These are phyloP conservation scores for Diaporthe vexans DNA, from an alignment of 2,329 filamentous ascomycete genomes.

Conservation along the genomic window DNA sequence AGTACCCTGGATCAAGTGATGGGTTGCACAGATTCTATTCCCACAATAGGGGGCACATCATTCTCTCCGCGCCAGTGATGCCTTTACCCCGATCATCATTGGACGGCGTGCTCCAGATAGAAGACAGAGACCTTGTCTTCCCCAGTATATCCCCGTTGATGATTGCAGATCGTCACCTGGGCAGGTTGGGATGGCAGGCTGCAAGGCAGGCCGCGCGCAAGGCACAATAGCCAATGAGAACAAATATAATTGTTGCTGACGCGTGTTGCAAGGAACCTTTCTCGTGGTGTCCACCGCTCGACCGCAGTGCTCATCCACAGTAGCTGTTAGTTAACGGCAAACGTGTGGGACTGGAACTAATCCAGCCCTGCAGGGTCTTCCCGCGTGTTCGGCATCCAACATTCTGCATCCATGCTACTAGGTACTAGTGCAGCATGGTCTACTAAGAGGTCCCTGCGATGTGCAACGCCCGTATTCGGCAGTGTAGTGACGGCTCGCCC, in stretches of 20 bases:
- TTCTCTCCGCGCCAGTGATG: slow-evolving; percentile 2
- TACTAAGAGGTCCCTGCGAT: not conserved
- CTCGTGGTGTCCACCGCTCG: slow-evolving; percentile 7
- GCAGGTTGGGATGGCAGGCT: slow-evolving; percentile 20
- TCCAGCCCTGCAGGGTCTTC: not conserved
- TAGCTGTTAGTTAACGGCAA: not conserved
- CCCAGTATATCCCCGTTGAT: not conserved
- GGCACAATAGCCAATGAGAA: slow-evolving; percentile 12
- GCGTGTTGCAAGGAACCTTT: not conserved
- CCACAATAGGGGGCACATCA: slow-evolving; percentile 12
- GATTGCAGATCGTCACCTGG: slow-evolving; percentile 12
- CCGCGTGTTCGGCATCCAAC: slow-evolving; percentile 1
- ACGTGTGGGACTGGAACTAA: too few species aligned
- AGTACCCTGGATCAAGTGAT: not conserved
- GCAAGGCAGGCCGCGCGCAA: not conserved
- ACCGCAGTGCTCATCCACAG: slow-evolving; percentile 10
- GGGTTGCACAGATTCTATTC: slow-evolving; percentile 6
- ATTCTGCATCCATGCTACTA: not conserved
- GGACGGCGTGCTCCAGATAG: slow-evolving; percentile 24
- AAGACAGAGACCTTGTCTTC: not conserved
- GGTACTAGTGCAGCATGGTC: not conserved
- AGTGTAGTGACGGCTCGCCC: slow-evolving; percentile 9
- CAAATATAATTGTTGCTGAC: slow-evolving; percentile 5
- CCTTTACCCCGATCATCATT: slow-evolving; percentile 19
- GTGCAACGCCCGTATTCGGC: slow-evolving; percentile 11